Base-by-base conservation (phyloP, 129 eudicot species). In the Artemisia tridentata region DNA sequence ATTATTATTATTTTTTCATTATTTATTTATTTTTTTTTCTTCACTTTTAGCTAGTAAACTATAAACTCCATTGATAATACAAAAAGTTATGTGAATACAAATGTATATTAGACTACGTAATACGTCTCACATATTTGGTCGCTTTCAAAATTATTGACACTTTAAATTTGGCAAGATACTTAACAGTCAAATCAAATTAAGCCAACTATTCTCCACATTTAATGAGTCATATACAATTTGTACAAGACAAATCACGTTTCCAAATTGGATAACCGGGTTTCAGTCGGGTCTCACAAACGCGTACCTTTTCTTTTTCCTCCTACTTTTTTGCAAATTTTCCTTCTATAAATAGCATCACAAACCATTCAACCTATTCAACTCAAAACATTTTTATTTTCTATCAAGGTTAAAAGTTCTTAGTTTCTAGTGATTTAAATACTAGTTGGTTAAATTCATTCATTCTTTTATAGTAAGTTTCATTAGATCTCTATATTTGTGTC, bases 351-450 rank as follows among this genome's bases (percentile, higher is more conserved):
- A 17, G 16, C 68, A 29, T 10, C 18, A 11, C 49, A 18, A 6
- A 21, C 53, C 45, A 72, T n/a, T 14, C 13, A 38, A 31, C 15
- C n/a, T 29, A 31, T 31, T 15, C 51, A 59, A 18, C 25, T n/a
- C 17, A 60, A 11, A 19, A 53, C 15, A 20, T 31, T 7, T 4
- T 31, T 41, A 48, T 31, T 3, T 52, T 4, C 67, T 17, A 47
- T 3, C 0, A 65, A 27, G 31, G 31, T 27, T 3, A 27, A 27
- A 27, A 27, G 31, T 27, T 27, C 31, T 27, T 77, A 45, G 75
- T 84, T 15, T 78, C 84, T 66, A 75, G 75, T 51, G 84, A 81
- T 27, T 29, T 85, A 15, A 18, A 15, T 79, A 71, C 80, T 23
- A 79, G 63, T 23, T 75, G 70, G 80, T n/a, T 8, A 59, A 46